Evolutionary conservation across 1,139 yeast genomes (phyloP), one percentile per base, ranked within the genome.

Genomic region (Kurtzmaniella quercitrusa): DNA sequence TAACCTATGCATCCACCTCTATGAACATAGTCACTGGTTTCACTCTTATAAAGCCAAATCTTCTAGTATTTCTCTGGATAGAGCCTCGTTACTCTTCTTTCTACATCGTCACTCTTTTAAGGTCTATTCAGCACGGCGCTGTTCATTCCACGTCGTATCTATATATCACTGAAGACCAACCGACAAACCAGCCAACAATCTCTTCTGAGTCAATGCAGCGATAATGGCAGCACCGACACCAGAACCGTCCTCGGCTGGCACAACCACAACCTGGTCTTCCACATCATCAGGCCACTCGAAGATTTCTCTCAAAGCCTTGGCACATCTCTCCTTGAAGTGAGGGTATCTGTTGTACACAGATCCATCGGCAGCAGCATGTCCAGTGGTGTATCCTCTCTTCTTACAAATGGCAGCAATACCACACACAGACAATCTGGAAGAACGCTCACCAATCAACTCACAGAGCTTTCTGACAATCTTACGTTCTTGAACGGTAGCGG

Each of bases 211-310:
- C 67, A 91, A 78, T 46, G 98, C 97, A 44, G 98, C 97, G 68
- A 91, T 91, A 55, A 93, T 79, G 42, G 98, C 98, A 44, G 98
- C 98, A 59, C 98, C 98, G 38, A 87, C 98, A 69, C 98, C 98
- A 44, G 95, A 84, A 55, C 98, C 98, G 70, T 93, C 98, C 69
- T 91, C 97, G 51, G 98, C 98, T 45, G 91, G 85, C 37, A 86
- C 87, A 57, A 91, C 79, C 51, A 73, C 67, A 59, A 93, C 81
- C 61, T 86, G 87, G 51, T 82, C 81, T 51, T 69, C 60, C 40
- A 75, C 69, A 44, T 68, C 66, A 40, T 62, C 59, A 37, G 75
- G 73, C 96, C 97, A 91, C 53, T 77, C 93, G 63, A 90, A 88
- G 54, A 93, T 87, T 61, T 90, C 98, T 65, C 85, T 82, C 61